A percentile compares a stretch with the other conserved stretches of the same genome.
Evolutionary conservation across 345 rosid species (phyloP).

Genomic region (Citrus trifoliata): DNA sequence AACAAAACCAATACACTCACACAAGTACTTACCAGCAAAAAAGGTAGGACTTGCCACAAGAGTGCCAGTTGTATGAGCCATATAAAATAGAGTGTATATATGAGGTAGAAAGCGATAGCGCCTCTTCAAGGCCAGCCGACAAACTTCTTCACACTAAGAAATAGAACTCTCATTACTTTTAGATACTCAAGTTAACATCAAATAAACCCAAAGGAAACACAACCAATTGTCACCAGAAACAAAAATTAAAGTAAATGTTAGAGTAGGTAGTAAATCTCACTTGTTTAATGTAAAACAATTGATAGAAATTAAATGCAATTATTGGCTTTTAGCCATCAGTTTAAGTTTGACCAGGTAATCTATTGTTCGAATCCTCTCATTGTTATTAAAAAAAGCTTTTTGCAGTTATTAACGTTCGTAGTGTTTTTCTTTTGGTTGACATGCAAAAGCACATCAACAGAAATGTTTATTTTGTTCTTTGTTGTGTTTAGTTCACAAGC

Average conservation of each 20-base stretch:
- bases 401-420: not conserved
- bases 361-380: not conserved
- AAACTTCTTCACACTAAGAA: conserved; percentile 84
- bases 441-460: not conserved
- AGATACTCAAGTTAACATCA: not conserved
- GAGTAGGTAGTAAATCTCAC: not conserved
- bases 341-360: not conserved
- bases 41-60: conserved; percentile 79
- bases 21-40: conserved; percentile 63
- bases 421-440: not conserved
- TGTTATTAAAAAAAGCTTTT: not conserved
- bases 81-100: conserved; percentile 78
- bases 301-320: not conserved
- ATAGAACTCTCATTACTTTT: conserved; percentile 14
- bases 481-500: not conserved
- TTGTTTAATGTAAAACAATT: not conserved
- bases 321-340: not conserved
- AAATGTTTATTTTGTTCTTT: not conserved
- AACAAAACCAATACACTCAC: conserved; percentile 7
- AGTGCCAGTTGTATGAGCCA: conserved; percentile 75
- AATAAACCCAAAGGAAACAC: not conserved
- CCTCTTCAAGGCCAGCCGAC: conserved; percentile 83
- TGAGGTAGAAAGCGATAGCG: conserved; percentile 83
- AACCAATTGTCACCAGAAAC: not conserved
- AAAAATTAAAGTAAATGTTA: not conserved